These are phyloP conservation scores for Trichosporon faecale DNA, from an alignment of 1,284 basidiomycete genomes.

Conservation along the genomic window DNA sequence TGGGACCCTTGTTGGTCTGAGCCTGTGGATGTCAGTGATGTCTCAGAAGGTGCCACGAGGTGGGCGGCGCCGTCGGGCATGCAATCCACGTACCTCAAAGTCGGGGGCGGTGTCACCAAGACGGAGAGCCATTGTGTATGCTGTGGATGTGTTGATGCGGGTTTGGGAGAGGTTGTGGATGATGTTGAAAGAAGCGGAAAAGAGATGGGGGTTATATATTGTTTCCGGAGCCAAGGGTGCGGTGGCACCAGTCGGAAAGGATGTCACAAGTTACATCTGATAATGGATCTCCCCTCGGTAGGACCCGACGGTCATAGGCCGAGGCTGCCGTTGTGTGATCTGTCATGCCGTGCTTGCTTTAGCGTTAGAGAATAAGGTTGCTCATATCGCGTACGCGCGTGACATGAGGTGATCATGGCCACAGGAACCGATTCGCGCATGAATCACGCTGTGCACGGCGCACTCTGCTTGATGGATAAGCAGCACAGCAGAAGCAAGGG, in stretches of 20 bases:
- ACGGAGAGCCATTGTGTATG: slow-evolving; percentile 44
- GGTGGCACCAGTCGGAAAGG: background rate
- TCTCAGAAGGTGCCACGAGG: background rate
- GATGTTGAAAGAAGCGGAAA: background rate
- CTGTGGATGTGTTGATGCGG: slow-evolving; percentile 11
- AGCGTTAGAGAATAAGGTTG: slow-evolving; percentile 9
- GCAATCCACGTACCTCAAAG: slow-evolving; percentile 31
- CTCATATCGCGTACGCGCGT: slow-evolving; percentile 8
- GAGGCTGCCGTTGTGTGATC: slow-evolving; percentile 6
- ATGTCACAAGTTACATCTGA: background rate
- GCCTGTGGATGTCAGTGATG: slow-evolving; percentile 68
- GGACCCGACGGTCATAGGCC: background rate
- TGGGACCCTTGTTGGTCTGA: slow-evolving; percentile 62
- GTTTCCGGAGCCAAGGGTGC: background rate
- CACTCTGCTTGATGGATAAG: background rate
- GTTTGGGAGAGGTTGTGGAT: background rate
- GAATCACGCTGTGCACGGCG: background rate
- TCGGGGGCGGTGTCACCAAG: slow-evolving; percentile 48
- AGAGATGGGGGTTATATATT: background rate
- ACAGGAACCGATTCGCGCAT: background rate
- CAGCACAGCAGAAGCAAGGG: background rate
- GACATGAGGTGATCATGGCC: slow-evolving; percentile 6
- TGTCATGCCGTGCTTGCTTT: slow-evolving; percentile 1
- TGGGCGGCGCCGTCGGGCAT: background rate
- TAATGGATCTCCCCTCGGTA: background rate